Evolutionary conservation across 1,284 basidiomycete genomes (phyloP).

Genomic region (Schizophyllum amplum): DNA sequence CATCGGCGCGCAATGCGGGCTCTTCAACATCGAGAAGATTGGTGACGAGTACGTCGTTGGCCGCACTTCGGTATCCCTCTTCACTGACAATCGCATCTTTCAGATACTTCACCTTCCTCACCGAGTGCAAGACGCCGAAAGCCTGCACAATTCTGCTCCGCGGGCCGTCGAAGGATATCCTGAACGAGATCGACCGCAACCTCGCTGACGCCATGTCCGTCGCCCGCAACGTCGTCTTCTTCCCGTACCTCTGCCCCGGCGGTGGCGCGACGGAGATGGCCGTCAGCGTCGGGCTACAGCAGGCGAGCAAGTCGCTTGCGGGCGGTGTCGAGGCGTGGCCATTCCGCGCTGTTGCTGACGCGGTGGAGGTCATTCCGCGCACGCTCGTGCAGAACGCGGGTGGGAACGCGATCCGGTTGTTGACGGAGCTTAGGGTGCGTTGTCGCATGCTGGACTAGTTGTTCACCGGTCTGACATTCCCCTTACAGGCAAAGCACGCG

Average conservation of each 20-base stretch:
- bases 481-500: conserved; percentile 84
- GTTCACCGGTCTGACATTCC: conserved; percentile 4
- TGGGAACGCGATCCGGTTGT: conserved; percentile 87
- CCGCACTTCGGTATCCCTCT: background rate
- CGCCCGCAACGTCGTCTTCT: conserved; percentile 95
- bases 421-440: conserved; percentile 79
- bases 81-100: conserved; percentile 2
- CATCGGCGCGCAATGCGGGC: conserved; percentile 87
- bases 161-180: conserved; percentile 95
- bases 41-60: conserved; percentile 78
- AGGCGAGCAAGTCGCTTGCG: conserved; percentile 68
- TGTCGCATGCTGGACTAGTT: background rate
- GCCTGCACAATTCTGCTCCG: conserved; percentile 99
- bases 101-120: conserved; percentile 95
- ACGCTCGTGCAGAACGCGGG: conserved; percentile 95
- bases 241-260: conserved; percentile 86
- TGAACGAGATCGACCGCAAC: conserved; percentile 98
- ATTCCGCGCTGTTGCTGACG: conserved; percentile 89
- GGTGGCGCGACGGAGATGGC: conserved; percentile 99
- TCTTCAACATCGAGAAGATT: conserved; percentile 96
- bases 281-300: conserved; percentile 83
- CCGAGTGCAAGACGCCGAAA: conserved; percentile 88
- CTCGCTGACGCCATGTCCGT: conserved; percentile 97
- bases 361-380: conserved; percentile 95
- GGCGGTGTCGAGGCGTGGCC: conserved; percentile 83